Conservation (phyloP, 176 grass and related monocot genomes). For the Bromus sterilis region DNA sequence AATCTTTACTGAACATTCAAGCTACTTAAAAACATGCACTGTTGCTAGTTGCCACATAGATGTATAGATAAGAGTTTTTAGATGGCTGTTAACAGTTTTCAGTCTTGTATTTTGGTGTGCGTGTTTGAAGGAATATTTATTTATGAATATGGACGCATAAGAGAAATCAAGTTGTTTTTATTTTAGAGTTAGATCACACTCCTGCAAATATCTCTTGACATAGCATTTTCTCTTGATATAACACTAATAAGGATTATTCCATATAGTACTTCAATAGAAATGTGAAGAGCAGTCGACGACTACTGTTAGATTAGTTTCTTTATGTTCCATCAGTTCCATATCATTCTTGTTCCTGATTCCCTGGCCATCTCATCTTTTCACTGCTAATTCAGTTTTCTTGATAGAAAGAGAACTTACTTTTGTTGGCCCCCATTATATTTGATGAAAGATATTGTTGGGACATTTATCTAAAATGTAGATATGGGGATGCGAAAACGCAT, state of each 20-base stretch:
- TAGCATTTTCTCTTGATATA: no score
- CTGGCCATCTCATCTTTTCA: neutral
- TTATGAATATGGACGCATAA: neutral
- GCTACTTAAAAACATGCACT: neutral
- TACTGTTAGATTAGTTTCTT: neutral
- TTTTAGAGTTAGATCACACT: neutral
- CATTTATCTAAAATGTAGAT: neutral
- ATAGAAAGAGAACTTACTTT: neutral
- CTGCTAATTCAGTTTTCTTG: neutral
- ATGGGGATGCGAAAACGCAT: neutral
- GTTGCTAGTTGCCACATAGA: neutral
- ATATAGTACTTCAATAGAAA: neutral
- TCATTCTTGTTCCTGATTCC: neutral
- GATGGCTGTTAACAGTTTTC: neutral
- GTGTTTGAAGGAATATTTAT: neutral
- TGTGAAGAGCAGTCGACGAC: neutral
- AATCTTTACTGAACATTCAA: neutral
- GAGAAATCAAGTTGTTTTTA: neutral
- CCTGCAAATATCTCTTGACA: neutral
- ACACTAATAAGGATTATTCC: neutral
- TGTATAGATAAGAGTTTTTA: neutral
- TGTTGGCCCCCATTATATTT: neutral
- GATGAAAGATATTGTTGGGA: neutral
- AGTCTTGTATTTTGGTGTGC: neutral
- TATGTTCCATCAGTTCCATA: neutral